Conservation (phyloP, 1,284 basidiomycete species). For the Inonotus hispidus region DNA sequence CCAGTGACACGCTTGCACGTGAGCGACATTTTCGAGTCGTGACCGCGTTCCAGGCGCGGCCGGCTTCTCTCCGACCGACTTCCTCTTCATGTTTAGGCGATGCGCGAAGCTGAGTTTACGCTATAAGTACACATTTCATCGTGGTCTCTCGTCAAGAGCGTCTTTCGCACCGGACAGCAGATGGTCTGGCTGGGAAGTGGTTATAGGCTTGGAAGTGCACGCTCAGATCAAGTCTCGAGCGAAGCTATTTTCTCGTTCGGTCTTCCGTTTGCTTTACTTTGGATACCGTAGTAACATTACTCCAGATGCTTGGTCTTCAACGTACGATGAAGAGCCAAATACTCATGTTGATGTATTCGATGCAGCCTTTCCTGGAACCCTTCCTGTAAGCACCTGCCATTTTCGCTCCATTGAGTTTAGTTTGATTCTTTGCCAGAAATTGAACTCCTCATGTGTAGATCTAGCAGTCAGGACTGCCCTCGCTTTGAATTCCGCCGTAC, state of each 20-base stretch:
- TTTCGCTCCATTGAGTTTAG: neutral
- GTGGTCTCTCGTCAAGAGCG: neutral
- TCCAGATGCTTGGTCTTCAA: constrained; percentile 47
- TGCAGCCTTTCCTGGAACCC: constrained; percentile 88
- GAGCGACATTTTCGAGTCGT: neutral
- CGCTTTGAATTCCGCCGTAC: constrained; percentile 73
- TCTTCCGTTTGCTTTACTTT: constrained; percentile 1
- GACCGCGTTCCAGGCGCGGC: neutral
- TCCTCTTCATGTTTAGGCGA: neutral
- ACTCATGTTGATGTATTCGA: constrained; percentile 81
- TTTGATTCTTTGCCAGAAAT: constrained; percentile 39
- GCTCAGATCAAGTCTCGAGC: constrained; percentile 84
- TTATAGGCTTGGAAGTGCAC: constrained; percentile 95
- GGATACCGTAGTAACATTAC: constrained; percentile 6
- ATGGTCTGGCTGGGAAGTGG: constrained; percentile 74
- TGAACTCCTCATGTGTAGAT: constrained; percentile 79
- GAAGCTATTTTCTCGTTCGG: constrained; percentile 88
- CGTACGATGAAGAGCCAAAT: constrained; percentile 55
- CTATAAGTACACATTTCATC: neutral
- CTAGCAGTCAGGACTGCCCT: constrained; percentile 80
- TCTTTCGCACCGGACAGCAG: constrained; percentile 28
- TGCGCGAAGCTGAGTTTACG: neutral
- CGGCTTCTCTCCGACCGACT: neutral
- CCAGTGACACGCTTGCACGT: constrained; percentile 5
- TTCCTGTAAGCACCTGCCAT: constrained; percentile 60